Percentiles rank a stretch among this genome's conserved stretches.
phyloP scores from a whole-genome alignment of 768 basidiomycete species.

The Imleria badia region DNA sequence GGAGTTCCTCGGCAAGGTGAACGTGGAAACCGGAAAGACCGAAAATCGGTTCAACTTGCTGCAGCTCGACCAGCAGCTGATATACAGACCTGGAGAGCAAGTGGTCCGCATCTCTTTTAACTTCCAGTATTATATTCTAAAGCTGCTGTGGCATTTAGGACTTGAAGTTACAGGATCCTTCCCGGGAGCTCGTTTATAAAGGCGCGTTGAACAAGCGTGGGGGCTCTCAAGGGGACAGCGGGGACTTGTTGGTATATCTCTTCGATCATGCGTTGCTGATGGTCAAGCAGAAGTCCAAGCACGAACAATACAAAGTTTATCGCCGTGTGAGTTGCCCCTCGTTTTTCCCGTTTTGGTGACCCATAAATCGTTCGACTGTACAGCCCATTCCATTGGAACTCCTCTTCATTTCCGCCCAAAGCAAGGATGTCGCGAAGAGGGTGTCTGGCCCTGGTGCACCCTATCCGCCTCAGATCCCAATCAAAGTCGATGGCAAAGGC shows the following conservation, averaged over 20 bases:
- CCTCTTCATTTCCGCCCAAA: constrained; percentile 71
- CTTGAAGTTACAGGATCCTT: constrained; percentile 81
- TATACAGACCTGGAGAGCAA: constrained; percentile 86
- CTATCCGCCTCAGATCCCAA: constrained; percentile 47
- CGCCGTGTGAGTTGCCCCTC: constrained; percentile 64
- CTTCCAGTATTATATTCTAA: background rate
- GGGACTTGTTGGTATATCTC: constrained; percentile 90
- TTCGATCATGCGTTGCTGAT: constrained; percentile 97
- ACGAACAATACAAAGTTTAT: constrained; percentile 91
- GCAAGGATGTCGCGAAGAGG: constrained; percentile 44
- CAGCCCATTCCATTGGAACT: constrained; percentile 97
- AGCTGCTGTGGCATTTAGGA: constrained; percentile 49
- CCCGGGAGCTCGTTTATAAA: constrained; percentile 89
- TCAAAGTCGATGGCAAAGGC: constrained; percentile 67
- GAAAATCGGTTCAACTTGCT: constrained; percentile 96
- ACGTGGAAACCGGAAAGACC: constrained; percentile 89
- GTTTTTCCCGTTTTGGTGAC: constrained; percentile 8
- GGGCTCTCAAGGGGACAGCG: constrained; percentile 68
- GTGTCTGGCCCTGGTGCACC: constrained; percentile 40
- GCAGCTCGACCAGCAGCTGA: constrained; percentile 89
- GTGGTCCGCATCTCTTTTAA: constrained; percentile 56
- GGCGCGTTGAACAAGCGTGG: constrained; percentile 85
- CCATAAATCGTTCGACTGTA: background rate
- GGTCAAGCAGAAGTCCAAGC: constrained; percentile 92
- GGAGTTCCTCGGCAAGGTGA: constrained; percentile 85